These are phyloP conservation scores for Paragyromitra xinjiangensis DNA, from an alignment of 495 filamentous ascomycete genomes.

Conservation along the genomic window DNA sequence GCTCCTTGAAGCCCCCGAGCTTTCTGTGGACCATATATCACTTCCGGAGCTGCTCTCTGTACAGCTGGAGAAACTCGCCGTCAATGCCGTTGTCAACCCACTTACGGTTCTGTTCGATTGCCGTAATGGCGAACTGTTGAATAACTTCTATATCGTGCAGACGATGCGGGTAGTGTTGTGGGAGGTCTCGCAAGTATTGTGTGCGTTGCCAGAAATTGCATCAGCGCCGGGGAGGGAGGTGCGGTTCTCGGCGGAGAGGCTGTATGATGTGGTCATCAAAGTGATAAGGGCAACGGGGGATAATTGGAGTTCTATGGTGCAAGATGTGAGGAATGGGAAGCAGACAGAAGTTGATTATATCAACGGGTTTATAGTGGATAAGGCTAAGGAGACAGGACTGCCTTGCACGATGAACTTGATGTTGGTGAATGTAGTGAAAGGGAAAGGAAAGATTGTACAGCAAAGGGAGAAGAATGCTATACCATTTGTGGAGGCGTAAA, in stretches of 20 bases:
- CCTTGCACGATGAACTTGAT: constrained; percentile 73
- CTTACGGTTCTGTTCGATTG: constrained; percentile 77
- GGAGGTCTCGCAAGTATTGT: constrained; percentile 72
- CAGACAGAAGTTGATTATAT: constrained; percentile 82
- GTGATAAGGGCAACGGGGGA: constrained; percentile 69
- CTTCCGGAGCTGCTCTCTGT: constrained; percentile 65
- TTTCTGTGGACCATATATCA: constrained; percentile 62
- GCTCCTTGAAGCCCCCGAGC: constrained; percentile 55
- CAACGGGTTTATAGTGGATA: constrained; percentile 81
- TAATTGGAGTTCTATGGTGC: constrained; percentile 82
- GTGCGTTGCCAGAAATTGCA: constrained; percentile 72
- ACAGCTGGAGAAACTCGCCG: constrained; percentile 81
- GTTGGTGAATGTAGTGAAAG: constrained; percentile 69
- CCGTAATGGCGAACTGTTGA: constrained; percentile 76
- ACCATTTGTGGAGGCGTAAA: constrained; percentile 56
- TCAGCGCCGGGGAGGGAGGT: constrained; percentile 66
- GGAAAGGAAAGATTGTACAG: constrained; percentile 62
- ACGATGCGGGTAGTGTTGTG: constrained; percentile 68
- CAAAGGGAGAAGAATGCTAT: constrained; percentile 59
- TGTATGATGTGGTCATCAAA: constrained; percentile 66
- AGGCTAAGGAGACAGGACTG: constrained; percentile 73
- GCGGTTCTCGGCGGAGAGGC: constrained; percentile 66
- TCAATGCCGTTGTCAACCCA: constrained; percentile 83
- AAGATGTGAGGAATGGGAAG: constrained; percentile 72
- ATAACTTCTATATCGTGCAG: constrained; percentile 66